phyloP scores from a whole-genome alignment of 345 rosid genomes.

The Salix exigua region DNA sequence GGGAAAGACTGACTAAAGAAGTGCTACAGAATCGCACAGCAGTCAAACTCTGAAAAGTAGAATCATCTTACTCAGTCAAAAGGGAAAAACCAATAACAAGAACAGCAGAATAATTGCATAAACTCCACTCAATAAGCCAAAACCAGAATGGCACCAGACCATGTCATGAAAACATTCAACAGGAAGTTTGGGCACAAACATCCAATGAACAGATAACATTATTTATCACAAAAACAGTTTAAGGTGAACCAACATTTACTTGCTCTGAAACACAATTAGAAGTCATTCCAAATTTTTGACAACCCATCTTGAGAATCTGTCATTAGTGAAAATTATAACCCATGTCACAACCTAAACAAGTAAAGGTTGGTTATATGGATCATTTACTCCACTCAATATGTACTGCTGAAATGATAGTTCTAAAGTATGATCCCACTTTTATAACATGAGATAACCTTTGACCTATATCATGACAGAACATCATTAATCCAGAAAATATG shows the following conservation, averaged over 20 bases:
- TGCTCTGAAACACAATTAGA: not conserved
- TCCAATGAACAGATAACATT: not conserved
- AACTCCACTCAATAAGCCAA: not conserved
- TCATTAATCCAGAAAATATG: not conserved
- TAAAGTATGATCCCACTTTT: not conserved
- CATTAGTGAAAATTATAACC: not conserved
- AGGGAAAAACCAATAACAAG: not conserved
- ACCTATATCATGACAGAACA: not conserved
- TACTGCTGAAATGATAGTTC: not conserved
- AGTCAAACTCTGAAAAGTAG: constrained; percentile 65
- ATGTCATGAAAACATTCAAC: not conserved
- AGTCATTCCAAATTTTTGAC: not conserved
- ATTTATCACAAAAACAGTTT: not conserved
- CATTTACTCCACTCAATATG: not conserved
- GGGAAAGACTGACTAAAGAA: constrained; percentile 77
- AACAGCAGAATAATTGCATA: not conserved
- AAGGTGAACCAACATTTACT: not conserved
- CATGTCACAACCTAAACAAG: not conserved
- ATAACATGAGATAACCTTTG: not conserved
- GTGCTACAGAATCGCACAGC: constrained; percentile 65
- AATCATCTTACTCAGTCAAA: constrained; percentile 6
- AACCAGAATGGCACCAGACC: not conserved
- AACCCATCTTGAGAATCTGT: not conserved
- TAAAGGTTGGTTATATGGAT: not conserved
- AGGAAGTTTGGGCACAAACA: not conserved